Base-by-base conservation (phyloP, 441 rosid species). In the Metrosideros polymorpha region DNA sequence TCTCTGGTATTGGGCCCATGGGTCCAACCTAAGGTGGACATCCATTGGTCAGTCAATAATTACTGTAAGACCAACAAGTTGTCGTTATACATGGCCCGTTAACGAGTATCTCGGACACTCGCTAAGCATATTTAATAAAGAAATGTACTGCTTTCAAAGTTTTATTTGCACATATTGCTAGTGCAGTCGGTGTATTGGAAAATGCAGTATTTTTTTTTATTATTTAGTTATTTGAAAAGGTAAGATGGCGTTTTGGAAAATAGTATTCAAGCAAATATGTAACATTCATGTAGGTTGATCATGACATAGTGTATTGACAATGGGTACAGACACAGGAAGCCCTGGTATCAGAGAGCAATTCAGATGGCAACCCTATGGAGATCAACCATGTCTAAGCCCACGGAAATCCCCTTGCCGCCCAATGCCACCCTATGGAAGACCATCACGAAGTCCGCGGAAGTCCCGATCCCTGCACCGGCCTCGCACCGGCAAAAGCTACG, bases 311-410 rank as follows among this genome's bases (percentile, higher is more conserved):
- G 54, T 57, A 61, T 59, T 82, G 63, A 51, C 87, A 84, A 77
- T 89, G 87, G 89, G 56, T 42, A 84, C 86, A 89, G 61, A 51
- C 29, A 42, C 89, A 96, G 98, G 96, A 97, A 95, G 89, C 95
- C 94, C 61, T 97, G 99, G 99, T 97, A 96, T 90, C 96, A 95
- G 83, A 92, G 95, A 92, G 98, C 98, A 86, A 94, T 94, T 93
- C 94, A 95, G 89, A 90, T 91, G 88, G 98, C 98, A 6, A 92
- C 92, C 54, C 91, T 66, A 43, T 96, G 92, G 97, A 89, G 87
- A 88, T 77, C 93, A 83, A 86, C 90, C 42, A 84, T 91, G 85
- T 88, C 94, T 29, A 94, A 90, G 86, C 83, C 92, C 3, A 51
- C 86, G 5, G 92, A 83, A 6, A 63, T 63, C 79, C 53, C 86